phyloP scores from a whole-genome alignment of 495 filamentous ascomycete species.

The Talaromyces nanjingensis region DNA sequence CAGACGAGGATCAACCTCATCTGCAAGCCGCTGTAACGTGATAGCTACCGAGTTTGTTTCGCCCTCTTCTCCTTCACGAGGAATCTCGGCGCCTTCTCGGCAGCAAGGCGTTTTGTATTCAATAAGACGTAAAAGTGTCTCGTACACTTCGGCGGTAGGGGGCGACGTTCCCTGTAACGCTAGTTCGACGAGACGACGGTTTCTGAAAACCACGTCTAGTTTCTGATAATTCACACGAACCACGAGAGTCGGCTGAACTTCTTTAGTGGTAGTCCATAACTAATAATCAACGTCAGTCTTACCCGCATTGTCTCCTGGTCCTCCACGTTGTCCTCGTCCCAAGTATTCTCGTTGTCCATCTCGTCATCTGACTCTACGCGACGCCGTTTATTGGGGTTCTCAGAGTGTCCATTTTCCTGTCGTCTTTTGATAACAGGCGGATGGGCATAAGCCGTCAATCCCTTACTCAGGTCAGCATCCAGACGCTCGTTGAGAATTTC shows the following conservation, averaged over 20 bases:
- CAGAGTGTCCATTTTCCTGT: slow-evolving; percentile 14
- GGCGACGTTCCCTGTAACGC: slow-evolving; percentile 45
- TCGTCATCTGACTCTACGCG: slow-evolving; percentile 27
- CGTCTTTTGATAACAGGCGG: slow-evolving; percentile 33
- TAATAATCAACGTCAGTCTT: slow-evolving; percentile 11
- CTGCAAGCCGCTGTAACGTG: slow-evolving; percentile 26
- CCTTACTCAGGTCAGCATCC: slow-evolving; percentile 26
- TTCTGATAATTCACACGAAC: slow-evolving; percentile 83
- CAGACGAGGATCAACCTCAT: slow-evolving; percentile 32
- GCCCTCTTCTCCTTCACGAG: slow-evolving; percentile 46
- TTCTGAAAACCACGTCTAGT: slow-evolving; percentile 73
- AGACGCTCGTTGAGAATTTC: slow-evolving; percentile 26
- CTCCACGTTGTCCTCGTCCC: slow-evolving; percentile 20
- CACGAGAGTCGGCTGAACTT: slow-evolving; percentile 48
- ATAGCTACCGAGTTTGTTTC: slow-evolving; percentile 32
- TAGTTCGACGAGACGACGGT: slow-evolving; percentile 60
- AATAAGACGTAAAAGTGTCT: slow-evolving; percentile 57
- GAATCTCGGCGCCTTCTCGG: slow-evolving; percentile 50
- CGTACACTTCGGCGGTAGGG: slow-evolving; percentile 65
- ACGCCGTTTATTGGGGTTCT: slow-evolving; percentile 13
- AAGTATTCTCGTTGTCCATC: slow-evolving; percentile 35
- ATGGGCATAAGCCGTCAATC: slow-evolving; percentile 28
- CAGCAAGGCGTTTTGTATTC: slow-evolving; percentile 65
- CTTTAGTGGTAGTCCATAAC: slow-evolving; percentile 5
- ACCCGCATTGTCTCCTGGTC: slow-evolving; percentile 31